A percentile compares a stretch with the other conserved stretches of the same genome.
phyloP scores from a whole-genome alignment of 768 basidiomycete genomes.

The Udeniomyces megalosporus region DNA sequence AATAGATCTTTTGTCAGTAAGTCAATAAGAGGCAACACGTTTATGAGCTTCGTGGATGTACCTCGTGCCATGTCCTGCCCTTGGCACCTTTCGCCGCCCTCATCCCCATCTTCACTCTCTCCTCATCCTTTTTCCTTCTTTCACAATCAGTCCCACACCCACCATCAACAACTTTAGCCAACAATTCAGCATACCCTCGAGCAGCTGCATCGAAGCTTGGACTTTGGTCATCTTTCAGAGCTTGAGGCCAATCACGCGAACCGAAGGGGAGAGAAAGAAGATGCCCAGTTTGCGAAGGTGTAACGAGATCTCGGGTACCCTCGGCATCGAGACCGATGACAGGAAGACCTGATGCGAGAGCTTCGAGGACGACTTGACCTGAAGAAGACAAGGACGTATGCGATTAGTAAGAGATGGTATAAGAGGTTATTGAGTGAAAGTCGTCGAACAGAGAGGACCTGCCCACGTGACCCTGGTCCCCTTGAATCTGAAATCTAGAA shows the following conservation, averaged over 20 bases:
- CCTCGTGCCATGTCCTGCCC: slow-evolving; percentile 31
- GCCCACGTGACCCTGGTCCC: no score
- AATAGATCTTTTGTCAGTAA: not conserved
- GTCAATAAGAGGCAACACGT: not conserved
- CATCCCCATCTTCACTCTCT: slow-evolving; percentile 21
- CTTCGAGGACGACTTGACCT: slow-evolving; percentile 36
- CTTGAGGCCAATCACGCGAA: slow-evolving; percentile 14
- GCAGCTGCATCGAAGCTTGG: slow-evolving; percentile 17
- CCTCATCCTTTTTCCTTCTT: no score
- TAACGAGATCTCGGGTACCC: slow-evolving; percentile 32
- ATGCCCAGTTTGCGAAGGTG: slow-evolving; percentile 21
- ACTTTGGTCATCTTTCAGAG: slow-evolving; percentile 14
- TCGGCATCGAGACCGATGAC: slow-evolving; percentile 35
- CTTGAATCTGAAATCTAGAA: not conserved
- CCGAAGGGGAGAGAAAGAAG: slow-evolving; percentile 22
- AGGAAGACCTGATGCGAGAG: slow-evolving; percentile 35
- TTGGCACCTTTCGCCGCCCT: slow-evolving; percentile 23
- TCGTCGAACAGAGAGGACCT: no score
- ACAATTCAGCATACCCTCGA: slow-evolving; percentile 21
- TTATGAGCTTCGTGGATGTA: slow-evolving; percentile 11
- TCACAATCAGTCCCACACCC: no score
- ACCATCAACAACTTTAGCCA: slow-evolving; percentile 18
- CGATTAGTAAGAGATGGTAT: not conserved
- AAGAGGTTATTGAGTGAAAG: not conserved
- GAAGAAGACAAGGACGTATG: not conserved